Evolutionary conservation across 352 stramenopile genomes (phyloP).

Genomic region (Pythium brachiatum): DNA sequence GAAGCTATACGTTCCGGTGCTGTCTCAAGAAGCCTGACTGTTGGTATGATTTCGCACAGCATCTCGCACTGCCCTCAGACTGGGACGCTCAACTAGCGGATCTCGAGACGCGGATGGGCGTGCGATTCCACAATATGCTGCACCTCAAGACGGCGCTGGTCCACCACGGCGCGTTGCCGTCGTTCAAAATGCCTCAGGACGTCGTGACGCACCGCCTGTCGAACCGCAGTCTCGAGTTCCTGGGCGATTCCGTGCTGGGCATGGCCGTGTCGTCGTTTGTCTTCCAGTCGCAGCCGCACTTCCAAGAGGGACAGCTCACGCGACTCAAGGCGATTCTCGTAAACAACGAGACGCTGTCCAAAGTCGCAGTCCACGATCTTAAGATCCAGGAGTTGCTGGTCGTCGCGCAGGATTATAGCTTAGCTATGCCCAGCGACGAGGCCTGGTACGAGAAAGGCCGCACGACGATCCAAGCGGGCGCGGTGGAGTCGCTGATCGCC

Average conservation of each 20-base stretch:
- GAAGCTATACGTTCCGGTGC: too few species aligned
- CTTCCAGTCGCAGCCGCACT: constrained; percentile 67
- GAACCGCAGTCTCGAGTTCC: constrained; percentile 82
- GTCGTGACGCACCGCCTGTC: constrained; percentile 61
- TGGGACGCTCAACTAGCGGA: constrained; percentile 48
- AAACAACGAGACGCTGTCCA: constrained; percentile 73
- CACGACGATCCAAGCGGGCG: constrained; percentile 69
- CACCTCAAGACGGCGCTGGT: constrained; percentile 69
- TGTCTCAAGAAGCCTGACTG: too few species aligned
- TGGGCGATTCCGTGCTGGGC: constrained; percentile 75
- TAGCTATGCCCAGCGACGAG: constrained; percentile 25
- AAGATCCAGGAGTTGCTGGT: constrained; percentile 61
- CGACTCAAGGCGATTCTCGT: constrained; percentile 62
- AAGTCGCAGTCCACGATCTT: constrained; percentile 59
- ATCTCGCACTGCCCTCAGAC: constrained; percentile 35
- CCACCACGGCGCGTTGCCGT: constrained; percentile 66
- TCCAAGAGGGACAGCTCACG: constrained; percentile 80
- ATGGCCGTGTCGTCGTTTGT: constrained; percentile 58
- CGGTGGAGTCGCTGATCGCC: constrained; percentile 74
- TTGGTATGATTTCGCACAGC: constrained; percentile 15
- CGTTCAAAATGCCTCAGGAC: constrained; percentile 33
- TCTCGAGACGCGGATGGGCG: constrained; percentile 57
- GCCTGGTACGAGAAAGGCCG: constrained; percentile 45
- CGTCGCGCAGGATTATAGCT: constrained; percentile 45
- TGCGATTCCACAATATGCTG: constrained; percentile 55